A percentile compares a stretch with the other conserved stretches of the same genome.
phyloP scores from a whole-genome alignment of 371 early-diverging fungal genomes.

The Mortierella sp. region DNA sequence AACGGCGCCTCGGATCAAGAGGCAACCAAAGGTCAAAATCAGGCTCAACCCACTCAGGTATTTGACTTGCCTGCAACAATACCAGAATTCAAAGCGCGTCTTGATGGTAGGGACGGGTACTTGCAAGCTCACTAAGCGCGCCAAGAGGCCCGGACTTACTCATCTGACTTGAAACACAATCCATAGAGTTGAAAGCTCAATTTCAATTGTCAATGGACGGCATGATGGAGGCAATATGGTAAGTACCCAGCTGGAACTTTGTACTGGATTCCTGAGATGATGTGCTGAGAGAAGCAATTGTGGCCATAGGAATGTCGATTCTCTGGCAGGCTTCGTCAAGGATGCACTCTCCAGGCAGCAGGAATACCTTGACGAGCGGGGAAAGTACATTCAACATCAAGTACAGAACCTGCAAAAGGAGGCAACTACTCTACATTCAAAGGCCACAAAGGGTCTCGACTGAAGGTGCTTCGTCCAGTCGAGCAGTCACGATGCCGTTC shows the following conservation, averaged over 20 bases:
- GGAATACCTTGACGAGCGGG: constrained; percentile 9
- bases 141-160: not conserved
- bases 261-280: not conserved
- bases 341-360: constrained; percentile 2
- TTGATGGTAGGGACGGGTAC: constrained; percentile 2
- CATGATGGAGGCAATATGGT: constrained; percentile 24
- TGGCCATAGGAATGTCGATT: constrained; percentile 10
- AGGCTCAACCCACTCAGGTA: not conserved
- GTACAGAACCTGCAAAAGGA: constrained; percentile 19
- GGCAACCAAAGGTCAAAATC: not conserved
- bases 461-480: not conserved
- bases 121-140: not conserved
- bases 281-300: not conserved
- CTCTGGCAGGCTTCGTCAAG: not conserved
- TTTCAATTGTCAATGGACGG: constrained; percentile 8
- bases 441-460: constrained; percentile 3
- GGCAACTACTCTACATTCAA: constrained; percentile 15
- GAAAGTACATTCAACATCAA: not conserved
- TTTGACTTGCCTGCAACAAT: constrained; percentile 8
- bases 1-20: not conserved
- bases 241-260: not conserved
- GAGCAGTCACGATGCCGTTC: not conserved
- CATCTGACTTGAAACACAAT: not conserved
- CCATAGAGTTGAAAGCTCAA: not conserved
- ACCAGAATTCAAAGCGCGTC: constrained; percentile 6